Evolutionary conservation across 78 protist species (phyloP).

Genomic region (Dictyostelium citrinum): DNA sequence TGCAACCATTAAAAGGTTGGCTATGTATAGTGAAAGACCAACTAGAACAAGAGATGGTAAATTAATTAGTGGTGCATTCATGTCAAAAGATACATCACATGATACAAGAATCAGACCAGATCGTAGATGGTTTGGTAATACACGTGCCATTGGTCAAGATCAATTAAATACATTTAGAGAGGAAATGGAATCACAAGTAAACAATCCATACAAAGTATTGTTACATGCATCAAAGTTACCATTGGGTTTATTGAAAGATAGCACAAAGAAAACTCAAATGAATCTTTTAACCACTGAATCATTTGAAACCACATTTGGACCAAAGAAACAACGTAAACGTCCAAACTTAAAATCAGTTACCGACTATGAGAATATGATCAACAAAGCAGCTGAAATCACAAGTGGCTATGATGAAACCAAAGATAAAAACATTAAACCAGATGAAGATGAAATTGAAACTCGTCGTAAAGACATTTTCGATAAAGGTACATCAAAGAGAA

Average conservation of each 20-base stretch:
- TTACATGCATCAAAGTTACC: conserved; percentile 69
- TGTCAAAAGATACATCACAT: conserved; percentile 48
- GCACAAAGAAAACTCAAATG: conserved; percentile 48
- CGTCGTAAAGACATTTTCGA: conserved; percentile 83
- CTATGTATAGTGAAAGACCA: conserved; percentile 80
- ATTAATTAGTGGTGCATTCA: conserved; percentile 43
- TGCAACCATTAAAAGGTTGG: conserved; percentile 74
- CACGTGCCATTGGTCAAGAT: conserved; percentile 82
- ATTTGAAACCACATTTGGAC: conserved; percentile 94
- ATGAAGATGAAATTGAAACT: conserved; percentile 1
- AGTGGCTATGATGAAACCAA: conserved; percentile 81
- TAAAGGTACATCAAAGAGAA: conserved; percentile 96
- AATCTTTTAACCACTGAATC: conserved; percentile 81
- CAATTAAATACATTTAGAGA: conserved; percentile 80
- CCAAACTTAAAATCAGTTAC: conserved; percentile 75
- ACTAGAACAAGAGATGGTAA: conserved; percentile 72
- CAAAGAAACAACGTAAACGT: conserved; percentile 86
- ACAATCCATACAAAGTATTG: conserved; percentile 81
- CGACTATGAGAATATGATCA: conserved; percentile 12
- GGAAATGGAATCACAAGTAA: conserved; percentile 40
- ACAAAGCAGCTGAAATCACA: not conserved
- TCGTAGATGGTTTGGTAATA: conserved; percentile 86
- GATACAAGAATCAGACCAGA: conserved; percentile 85
- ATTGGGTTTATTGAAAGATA: conserved; percentile 54
- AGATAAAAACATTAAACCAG: conserved; percentile 80